Conservation (phyloP, 176 grass and related monocot species). For the Saccharum officinarum region DNA sequence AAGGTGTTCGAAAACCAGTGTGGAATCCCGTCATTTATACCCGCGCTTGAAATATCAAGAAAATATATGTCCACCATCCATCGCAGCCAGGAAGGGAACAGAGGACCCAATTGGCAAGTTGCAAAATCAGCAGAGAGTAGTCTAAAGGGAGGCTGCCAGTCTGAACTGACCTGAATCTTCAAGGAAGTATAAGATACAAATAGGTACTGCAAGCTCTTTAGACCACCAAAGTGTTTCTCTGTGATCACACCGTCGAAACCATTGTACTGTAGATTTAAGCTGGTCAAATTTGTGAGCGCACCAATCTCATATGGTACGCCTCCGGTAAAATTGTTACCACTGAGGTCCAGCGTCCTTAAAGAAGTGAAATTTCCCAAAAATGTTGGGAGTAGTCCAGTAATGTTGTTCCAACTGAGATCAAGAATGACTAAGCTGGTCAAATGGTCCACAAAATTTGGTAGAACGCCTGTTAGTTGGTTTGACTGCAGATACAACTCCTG, state of each 20-base stretch:
- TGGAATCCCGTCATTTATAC: constrained; percentile 21
- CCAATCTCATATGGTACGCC: neutral
- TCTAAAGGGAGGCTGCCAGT: constrained; percentile 11
- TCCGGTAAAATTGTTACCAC: neutral
- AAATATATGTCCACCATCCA: neutral
- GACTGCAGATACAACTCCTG: neutral
- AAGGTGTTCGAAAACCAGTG: constrained; percentile 22
- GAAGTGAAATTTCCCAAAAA: neutral
- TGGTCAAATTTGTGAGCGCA: neutral
- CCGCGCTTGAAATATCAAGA: constrained; percentile 12
- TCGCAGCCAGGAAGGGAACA: constrained; percentile 39
- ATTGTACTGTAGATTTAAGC: neutral
- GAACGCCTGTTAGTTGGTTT: neutral
- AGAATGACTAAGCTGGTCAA: neutral
- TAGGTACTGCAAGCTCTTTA: neutral
- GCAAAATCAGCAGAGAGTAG: neutral
- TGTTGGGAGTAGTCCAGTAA: neutral
- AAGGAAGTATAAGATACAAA: neutral
- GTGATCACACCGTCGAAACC: constrained; percentile 2
- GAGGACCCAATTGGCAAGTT: constrained; percentile 35
- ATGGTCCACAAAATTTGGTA: neutral
- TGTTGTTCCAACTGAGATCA: neutral
- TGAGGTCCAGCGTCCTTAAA: neutral
- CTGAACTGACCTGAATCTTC: neutral
- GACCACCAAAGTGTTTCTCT: constrained; percentile 1